Evolutionary conservation across 2,329 filamentous ascomycete species (phyloP).

Genomic region (Phialocephala subalpina): DNA sequence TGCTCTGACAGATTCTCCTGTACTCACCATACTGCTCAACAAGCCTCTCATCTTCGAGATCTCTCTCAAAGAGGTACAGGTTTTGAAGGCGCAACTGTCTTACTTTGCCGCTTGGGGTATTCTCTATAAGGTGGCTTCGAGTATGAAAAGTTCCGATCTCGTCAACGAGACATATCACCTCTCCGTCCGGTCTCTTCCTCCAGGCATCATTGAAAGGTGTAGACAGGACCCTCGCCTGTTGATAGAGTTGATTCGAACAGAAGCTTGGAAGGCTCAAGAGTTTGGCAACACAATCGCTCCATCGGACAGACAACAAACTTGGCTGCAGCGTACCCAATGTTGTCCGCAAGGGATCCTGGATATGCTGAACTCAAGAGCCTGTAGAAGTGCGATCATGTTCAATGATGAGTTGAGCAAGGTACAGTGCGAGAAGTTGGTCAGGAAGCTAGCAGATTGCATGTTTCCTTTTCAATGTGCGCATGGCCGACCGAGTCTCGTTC

Average conservation of each 20-base stretch:
- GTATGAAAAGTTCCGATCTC: not conserved
- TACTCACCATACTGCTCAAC: slow-evolving; percentile 49
- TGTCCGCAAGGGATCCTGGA: slow-evolving; percentile 82
- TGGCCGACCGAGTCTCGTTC: slow-evolving; percentile 73
- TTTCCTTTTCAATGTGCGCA: slow-evolving; percentile 89
- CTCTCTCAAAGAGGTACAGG: slow-evolving; percentile 61
- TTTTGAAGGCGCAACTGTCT: slow-evolving; percentile 61
- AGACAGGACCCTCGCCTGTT: slow-evolving; percentile 74
- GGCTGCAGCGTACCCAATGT: slow-evolving; percentile 69
- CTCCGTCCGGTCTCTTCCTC: slow-evolving; percentile 68
- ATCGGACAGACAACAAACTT: slow-evolving; percentile 44
- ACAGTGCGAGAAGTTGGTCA: slow-evolving; percentile 67
- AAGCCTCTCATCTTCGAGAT: slow-evolving; percentile 72
- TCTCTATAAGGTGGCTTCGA: slow-evolving; percentile 54
- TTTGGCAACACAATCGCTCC: not conserved
- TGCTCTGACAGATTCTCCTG: slow-evolving; percentile 28
- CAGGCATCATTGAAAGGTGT: slow-evolving; percentile 79
- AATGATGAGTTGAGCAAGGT: slow-evolving; percentile 70
- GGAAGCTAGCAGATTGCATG: slow-evolving; percentile 64
- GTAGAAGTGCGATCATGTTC: slow-evolving; percentile 86
- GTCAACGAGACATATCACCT: slow-evolving; percentile 43
- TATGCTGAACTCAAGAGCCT: slow-evolving; percentile 78
- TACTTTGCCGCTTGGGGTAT: slow-evolving; percentile 78
- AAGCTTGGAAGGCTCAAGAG: slow-evolving; percentile 68
- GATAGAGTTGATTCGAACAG: slow-evolving; percentile 76